Evolutionary conservation across 257 asterid species (phyloP).

Genomic region (Misopates orontium): DNA sequence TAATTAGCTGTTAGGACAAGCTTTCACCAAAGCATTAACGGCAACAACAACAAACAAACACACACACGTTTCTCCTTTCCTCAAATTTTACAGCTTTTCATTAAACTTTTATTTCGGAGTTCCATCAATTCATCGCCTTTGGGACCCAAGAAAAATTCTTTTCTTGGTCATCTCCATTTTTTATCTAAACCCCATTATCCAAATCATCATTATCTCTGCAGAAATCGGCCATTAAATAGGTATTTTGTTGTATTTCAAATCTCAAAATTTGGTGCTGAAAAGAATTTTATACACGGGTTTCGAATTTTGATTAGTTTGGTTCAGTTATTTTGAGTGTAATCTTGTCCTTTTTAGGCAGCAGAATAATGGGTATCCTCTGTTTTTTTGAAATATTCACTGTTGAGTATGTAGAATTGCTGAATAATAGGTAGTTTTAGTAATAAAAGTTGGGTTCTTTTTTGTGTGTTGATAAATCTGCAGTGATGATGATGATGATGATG

Average conservation of each 20-base stretch:
- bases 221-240: conserved; percentile 28
- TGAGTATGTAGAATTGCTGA: too few species aligned
- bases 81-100: not conserved
- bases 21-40: conserved; percentile 10
- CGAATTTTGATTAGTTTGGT: conserved; percentile 21
- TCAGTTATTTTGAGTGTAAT: conserved; percentile 23
- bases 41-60: conserved; percentile 13
- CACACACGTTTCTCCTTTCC: conserved; percentile 7
- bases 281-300: not conserved
- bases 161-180: conserved; percentile 32
- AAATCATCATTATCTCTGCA: conserved; percentile 17
- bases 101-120: conserved; percentile 19
- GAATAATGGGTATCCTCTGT: conserved; percentile 23
- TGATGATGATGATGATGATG: not conserved
- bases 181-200: not conserved
- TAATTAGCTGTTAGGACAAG: conserved; percentile 25
- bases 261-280: conserved; percentile 12
- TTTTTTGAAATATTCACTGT: not conserved
- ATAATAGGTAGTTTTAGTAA: too few species aligned
- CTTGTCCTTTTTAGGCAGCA: conserved; percentile 11
- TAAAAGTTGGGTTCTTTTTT: too few species aligned
- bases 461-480: too few species aligned
- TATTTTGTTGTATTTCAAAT: conserved; percentile 26
- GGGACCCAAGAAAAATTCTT: not conserved
- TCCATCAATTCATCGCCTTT: conserved; percentile 26